Percentiles rank a stretch among this genome's conserved stretches.
Conservation (phyloP, 2,329 filamentous ascomycete species). For the Colletotrichum sp. region DNA sequence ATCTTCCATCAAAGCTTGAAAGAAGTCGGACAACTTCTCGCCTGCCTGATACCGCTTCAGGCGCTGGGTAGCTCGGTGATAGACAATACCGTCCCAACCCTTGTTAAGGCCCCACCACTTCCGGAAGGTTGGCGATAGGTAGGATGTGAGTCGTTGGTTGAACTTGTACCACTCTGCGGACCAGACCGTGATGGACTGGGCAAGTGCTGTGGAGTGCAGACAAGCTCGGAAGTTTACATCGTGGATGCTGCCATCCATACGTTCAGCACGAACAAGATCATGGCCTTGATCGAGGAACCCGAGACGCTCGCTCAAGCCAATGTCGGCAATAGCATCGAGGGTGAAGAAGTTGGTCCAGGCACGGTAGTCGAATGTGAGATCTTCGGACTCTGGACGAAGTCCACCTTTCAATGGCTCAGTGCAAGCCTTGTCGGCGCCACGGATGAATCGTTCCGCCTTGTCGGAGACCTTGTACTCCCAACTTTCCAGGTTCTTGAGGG, state of each 20-base stretch:
- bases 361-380: constrained; percentile 56
- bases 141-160: constrained; percentile 35
- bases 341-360: constrained; percentile 61
- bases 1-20: constrained; percentile 58
- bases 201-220: constrained; percentile 55
- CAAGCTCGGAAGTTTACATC: constrained; percentile 52
- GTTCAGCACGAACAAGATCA: constrained; percentile 46
- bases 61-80: not conserved
- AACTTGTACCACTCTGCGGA: constrained; percentile 55
- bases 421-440: constrained; percentile 45
- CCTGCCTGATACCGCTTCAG: constrained; percentile 48
- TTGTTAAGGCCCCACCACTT: constrained; percentile 30
- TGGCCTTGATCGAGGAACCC: constrained; percentile 56
- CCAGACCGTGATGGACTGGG: constrained; percentile 55
- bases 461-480: constrained; percentile 62
- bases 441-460: constrained; percentile 49
- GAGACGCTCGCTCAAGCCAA: constrained; percentile 56
- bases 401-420: constrained; percentile 37
- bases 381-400: constrained; percentile 30
- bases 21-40: constrained; percentile 64
- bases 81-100: constrained; percentile 43
- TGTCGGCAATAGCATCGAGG: constrained; percentile 61
- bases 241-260: constrained; percentile 50
- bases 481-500: constrained; percentile 56
- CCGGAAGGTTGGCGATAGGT: not conserved